Percentiles rank a stretch among this genome's conserved stretches.
Evolutionary conservation across 176 grass and related monocot genomes (phyloP).

Genomic region (Musa troglodytarum): DNA sequence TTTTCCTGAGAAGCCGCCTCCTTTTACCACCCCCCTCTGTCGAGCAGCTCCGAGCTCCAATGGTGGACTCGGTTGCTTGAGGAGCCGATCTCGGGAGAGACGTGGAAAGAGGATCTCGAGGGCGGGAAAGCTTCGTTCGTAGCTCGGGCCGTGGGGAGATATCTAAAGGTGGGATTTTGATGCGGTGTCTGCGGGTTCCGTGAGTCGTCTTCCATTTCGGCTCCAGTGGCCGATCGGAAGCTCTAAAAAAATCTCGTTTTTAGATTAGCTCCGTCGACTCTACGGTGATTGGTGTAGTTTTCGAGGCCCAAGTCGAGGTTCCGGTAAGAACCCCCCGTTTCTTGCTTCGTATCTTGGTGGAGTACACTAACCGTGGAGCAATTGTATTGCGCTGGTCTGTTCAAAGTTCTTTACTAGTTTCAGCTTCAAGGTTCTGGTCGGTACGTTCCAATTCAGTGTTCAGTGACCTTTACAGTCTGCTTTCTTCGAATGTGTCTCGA

Average conservation of each 20-base stretch:
- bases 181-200: background rate
- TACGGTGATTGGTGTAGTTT: background rate
- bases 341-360: background rate
- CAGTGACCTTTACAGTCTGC: background rate
- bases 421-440: background rate
- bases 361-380: background rate
- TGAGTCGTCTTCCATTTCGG: background rate
- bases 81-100: too few relatives aligned
- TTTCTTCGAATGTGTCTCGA: background rate
- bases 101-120: background rate
- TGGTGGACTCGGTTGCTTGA: constrained; percentile 1
- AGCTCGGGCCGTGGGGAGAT: too few relatives aligned
- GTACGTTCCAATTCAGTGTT: background rate
- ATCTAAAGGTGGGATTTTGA: background rate
- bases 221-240: background rate
- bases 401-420: background rate
- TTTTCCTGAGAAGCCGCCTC: background rate
- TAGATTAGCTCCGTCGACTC: background rate
- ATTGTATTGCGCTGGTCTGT: background rate
- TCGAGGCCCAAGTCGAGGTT: background rate
- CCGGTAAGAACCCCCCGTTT: background rate
- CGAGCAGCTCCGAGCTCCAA: background rate
- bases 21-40: too few relatives aligned
- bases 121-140: background rate
- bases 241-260: background rate